Conservation (phyloP, 345 rosid genomes). For the Microthlaspi erraticum region DNA sequence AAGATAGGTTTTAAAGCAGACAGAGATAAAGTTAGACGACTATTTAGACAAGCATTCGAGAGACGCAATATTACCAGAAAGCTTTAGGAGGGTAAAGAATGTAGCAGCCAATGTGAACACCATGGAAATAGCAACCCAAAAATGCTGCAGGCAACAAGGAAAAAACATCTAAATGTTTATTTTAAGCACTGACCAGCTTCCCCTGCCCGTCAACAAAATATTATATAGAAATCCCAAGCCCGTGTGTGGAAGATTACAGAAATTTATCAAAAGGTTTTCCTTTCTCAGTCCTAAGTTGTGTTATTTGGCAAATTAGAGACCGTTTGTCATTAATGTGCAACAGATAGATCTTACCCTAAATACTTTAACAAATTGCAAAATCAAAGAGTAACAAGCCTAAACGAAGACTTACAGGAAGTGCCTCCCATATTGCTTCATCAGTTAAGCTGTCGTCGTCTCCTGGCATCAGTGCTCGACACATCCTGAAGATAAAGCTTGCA, state of each 20-base stretch:
- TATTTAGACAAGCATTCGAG: conserved; percentile 1
- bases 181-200: conserved; percentile 21
- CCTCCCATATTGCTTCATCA: conserved; percentile 97
- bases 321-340: conserved; percentile 15
- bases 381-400: conserved; percentile 15
- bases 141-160: conserved; percentile 66
- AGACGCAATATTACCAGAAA: conserved; percentile 61
- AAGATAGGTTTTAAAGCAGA: neutral
- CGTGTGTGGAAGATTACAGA: conserved; percentile 16
- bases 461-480: conserved; percentile 96
- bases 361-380: neutral
- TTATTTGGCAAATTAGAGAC: conserved; percentile 11
- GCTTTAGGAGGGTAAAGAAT: conserved; percentile 83
- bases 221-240: conserved; percentile 1
- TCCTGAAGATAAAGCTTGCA: conserved; percentile 55
- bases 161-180: conserved; percentile 21
- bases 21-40: conserved; percentile 5
- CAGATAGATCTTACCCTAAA: conserved; percentile 11
- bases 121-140: conserved; percentile 98
- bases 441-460: conserved; percentile 87
- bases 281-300: conserved; percentile 16
- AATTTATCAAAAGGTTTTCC: conserved; percentile 5
- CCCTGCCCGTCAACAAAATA: conserved; percentile 13
- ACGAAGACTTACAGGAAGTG: conserved; percentile 80
- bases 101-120: conserved; percentile 93